Percentiles rank a stretch among this genome's conserved stretches.
Evolutionary conservation across 768 basidiomycete species (phyloP).

Genomic region (Suillus subalutaceus): DNA sequence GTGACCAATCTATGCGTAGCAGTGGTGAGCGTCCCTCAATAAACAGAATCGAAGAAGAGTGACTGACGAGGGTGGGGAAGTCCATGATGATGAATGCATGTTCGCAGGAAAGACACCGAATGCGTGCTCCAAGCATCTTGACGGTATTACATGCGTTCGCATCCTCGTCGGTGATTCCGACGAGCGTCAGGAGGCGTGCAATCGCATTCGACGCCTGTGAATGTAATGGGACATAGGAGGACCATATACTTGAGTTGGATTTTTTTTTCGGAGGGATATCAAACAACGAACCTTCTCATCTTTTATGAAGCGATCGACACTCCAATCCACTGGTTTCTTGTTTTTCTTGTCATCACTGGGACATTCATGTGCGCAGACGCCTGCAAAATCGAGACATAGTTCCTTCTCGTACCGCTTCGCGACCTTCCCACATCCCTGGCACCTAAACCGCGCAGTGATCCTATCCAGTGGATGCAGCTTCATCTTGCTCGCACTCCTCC

Average conservation of each 20-base stretch:
- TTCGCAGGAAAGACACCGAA: conserved; percentile 55
- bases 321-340: conserved; percentile 44
- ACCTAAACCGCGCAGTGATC: conserved; percentile 60
- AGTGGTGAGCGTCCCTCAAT: neutral
- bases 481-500: conserved; percentile 51
- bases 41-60: neutral
- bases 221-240: neutral
- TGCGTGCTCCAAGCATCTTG: conserved; percentile 28
- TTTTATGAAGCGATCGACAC: conserved; percentile 52
- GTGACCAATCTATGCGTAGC: conserved; percentile 55
- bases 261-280: neutral
- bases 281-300: conserved; percentile 53
- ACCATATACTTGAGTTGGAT: neutral
- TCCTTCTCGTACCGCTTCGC: conserved; percentile 38
- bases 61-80: conserved; percentile 48
- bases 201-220: conserved; percentile 52
- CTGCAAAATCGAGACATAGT: conserved; percentile 56
- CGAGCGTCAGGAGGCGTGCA: conserved; percentile 38
- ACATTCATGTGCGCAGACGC: conserved; percentile 65
- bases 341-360: conserved; percentile 24
- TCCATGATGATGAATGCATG: conserved; percentile 49
- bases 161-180: conserved; percentile 34
- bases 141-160: conserved; percentile 24
- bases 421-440: conserved; percentile 50
- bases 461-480: conserved; percentile 59